These are phyloP conservation scores for Penicillium sclerotigenum DNA, from an alignment of 2,329 filamentous ascomycete species.

Conservation along the genomic window DNA sequence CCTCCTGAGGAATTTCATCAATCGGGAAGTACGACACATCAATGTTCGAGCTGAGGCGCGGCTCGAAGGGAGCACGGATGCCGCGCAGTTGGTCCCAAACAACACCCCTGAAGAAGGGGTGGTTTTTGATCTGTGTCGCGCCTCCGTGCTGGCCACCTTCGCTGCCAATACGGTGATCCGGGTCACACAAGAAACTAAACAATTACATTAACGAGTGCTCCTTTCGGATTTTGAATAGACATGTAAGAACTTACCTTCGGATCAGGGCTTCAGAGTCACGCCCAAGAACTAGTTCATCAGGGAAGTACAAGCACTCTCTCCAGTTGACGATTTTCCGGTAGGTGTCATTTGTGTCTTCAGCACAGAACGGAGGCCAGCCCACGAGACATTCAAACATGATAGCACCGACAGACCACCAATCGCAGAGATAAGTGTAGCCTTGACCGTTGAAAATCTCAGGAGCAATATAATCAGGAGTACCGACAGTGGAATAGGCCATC, in stretches of 20 bases:
- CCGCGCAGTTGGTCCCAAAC: constrained; percentile 89
- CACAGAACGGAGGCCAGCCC: constrained; percentile 98
- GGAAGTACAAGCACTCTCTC: constrained; percentile 93
- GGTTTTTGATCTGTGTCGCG: constrained; percentile 86
- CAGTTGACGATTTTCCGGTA: constrained; percentile 99
- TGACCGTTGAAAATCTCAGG: constrained; percentile 97
- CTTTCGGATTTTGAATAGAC: constrained; percentile 2
- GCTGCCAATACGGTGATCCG: constrained; percentile 84
- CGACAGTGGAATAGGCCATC: constrained; percentile 97
- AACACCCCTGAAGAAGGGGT: constrained; percentile 95
- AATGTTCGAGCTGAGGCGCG: constrained; percentile 84
- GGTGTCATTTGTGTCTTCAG: constrained; percentile 94
- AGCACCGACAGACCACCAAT: constrained; percentile 98
- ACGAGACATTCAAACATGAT: constrained; percentile 99
- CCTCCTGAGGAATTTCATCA: constrained; percentile 95
- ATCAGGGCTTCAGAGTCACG: constrained; percentile 89
- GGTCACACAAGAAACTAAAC: constrained; percentile 82
- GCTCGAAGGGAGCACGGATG: constrained; percentile 94
- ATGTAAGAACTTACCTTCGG: constrained; percentile 62
- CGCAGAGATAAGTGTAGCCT: constrained; percentile 93
- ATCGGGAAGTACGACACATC: constrained; percentile 99
- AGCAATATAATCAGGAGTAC: constrained; percentile 97
- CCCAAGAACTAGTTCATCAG: constrained; percentile 86
- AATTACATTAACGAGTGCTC: constrained; percentile 23
- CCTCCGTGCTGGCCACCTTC: constrained; percentile 59